phyloP scores from a whole-genome alignment of 148 eudicot genomes.

The Linanthus parryae region DNA sequence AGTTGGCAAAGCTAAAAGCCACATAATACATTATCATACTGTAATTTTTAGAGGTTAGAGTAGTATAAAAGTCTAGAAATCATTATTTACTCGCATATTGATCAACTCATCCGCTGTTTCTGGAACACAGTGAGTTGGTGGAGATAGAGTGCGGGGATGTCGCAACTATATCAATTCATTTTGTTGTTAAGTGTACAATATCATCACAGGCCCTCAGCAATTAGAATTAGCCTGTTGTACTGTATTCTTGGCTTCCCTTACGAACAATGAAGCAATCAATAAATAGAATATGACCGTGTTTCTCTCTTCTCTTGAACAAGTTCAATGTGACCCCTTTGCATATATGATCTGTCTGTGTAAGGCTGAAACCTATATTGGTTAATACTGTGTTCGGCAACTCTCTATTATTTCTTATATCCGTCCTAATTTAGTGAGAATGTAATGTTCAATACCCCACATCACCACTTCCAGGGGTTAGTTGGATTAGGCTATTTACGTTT shows the following conservation, averaged over 20 bases:
- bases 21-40: not conserved
- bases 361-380: too few species aligned
- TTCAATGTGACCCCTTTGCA: too few species aligned
- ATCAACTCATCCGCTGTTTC: not conserved
- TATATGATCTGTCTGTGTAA: too few species aligned
- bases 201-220: slow-evolving; percentile 1
- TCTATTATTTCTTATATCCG: too few species aligned
- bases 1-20: not conserved
- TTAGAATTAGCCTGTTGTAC: not conserved
- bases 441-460: too few species aligned
- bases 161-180: not conserved
- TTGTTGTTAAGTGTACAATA: not conserved
- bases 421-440: too few species aligned
- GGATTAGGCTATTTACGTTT: too few species aligned
- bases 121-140: slow-evolving; percentile 1
- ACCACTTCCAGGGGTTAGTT: too few species aligned
- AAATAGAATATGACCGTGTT: too few species aligned
- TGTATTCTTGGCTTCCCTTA: not conserved
- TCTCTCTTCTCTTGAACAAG: too few species aligned
- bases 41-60: not conserved
- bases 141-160: not conserved
- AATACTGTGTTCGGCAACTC: too few species aligned
- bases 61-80: not conserved
- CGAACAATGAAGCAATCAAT: too few species aligned
- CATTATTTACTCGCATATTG: not conserved